These are phyloP conservation scores for Trichophyton mentagrophytes DNA, from an alignment of 2,329 filamentous ascomycete genomes.

Conservation along the genomic window DNA sequence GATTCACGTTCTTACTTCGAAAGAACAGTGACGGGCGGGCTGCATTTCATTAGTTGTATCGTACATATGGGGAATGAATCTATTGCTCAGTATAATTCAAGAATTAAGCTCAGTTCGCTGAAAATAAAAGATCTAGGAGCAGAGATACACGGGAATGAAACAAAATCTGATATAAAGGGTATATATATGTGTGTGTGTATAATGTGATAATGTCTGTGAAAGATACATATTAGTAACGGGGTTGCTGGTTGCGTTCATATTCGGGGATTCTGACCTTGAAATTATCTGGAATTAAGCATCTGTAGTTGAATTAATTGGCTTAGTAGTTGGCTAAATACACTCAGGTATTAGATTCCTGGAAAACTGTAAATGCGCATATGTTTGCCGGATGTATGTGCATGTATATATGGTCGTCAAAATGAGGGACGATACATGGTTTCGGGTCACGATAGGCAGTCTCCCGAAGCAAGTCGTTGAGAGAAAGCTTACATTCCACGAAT, in stretches of 20 bases:
- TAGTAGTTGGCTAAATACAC: too few species aligned
- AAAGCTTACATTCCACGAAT: too few species aligned
- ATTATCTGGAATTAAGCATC: background rate
- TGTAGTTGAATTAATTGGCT: too few species aligned
- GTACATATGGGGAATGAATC: constrained; percentile 1
- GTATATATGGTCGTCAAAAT: too few species aligned
- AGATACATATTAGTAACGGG: background rate
- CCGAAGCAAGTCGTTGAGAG: too few species aligned
- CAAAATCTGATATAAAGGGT: background rate
- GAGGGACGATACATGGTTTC: too few species aligned
- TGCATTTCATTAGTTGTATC: background rate
- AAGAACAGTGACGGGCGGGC: background rate
- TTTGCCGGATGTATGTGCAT: too few species aligned
- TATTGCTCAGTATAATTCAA: background rate
- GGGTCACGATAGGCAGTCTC: too few species aligned
- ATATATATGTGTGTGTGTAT: background rate
- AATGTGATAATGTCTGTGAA: background rate
- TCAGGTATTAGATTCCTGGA: too few species aligned
- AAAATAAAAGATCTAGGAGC: background rate
- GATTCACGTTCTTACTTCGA: constrained; percentile 6
- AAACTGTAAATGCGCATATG: too few species aligned
- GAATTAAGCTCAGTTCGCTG: background rate
- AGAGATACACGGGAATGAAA: background rate
- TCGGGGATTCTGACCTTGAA: background rate
- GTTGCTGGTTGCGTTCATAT: background rate